Base-by-base conservation (phyloP, 768 basidiomycete genomes). In the Leccinum rimulosum region DNA sequence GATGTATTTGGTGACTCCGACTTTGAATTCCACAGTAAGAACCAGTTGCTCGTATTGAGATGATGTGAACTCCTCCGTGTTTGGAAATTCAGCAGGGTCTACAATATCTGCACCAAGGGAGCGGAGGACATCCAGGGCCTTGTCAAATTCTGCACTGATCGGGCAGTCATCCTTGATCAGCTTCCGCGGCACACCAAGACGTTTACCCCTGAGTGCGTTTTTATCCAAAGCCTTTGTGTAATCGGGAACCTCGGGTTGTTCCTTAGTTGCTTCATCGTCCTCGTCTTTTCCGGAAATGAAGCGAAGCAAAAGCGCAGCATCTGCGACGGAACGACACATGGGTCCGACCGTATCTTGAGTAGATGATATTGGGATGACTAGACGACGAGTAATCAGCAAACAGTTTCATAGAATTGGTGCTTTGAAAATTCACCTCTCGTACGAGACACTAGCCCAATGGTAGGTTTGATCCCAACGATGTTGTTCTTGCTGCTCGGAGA, bases 321-420 rank as follows among this genome's bases (percentile, higher is more conserved):
- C 86, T 2, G 80, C 69, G 19, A 85, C 63, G 2, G 81, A 80
- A 11, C 84, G 77, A 4, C 80, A 75, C 67, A 87, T 79, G 0
- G 85, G 84, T 0, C 85, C 86, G 3, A 82, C 74, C 4, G 85
- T 82, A 64, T 86, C 86, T 67, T 85, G 84, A 60, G 84, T 77
- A 11, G 68, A 71, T 1, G 83, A 84, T 22, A 84, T 82, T 1
- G 85, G 85, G 15, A 86, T 73, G 17, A 85, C 84, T 84, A 56
- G 6, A 33, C 43, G 33, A 27, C 10, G 0, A 2, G n/a, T 8
- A 9, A 27, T 64, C 6, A 54, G 43, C 14, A 22, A 31, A 14
- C 5, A 3, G 5, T 49, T 45, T 15, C 14, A 6, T 17, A 15
- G 45, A 3, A 1, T 45, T 27, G 17, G 4, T 22, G 10, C 50